Evolutionary conservation across 2,329 filamentous ascomycete species (phyloP), one percentile per base, ranked within the genome.

Genomic region (Didymella lethalis): DNA sequence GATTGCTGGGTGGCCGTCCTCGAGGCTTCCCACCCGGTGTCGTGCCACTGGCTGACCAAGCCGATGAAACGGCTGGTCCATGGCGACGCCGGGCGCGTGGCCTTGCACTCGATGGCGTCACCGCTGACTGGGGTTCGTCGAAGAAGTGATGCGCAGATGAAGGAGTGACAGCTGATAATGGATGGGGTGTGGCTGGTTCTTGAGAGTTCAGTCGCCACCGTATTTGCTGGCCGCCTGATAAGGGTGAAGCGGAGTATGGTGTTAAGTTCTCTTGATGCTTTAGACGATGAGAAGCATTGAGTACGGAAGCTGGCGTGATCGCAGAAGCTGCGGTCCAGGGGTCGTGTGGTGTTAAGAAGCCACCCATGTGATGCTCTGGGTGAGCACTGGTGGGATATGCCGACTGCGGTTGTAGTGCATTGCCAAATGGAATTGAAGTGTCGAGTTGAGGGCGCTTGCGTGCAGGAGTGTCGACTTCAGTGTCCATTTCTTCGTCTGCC

Each of bases 61-160:
- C 93, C 10, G 93, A 97, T 0, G 93, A 97, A 0, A 97, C 92
- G 7, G 91, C 92, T 0, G 92, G 90, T 0, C 93, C 93, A 73
- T 96, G 90, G 4, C 91, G 86, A 54, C 89, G 83, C 54, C 85
- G 77, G 6, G 82, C 76, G 58, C 85, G 77, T 62, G 83, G 88
- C 34, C 57, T 55, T 12, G 77, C 71, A 46, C 75, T 74, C 51
- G 85, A 86, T 0, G 89, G 87, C 4, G 89, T 90, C n/a, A 91
- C 82, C 3, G 91, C 90, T 0, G 92, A 93, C 48, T 84, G 87
- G 10, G 91, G 90, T 63, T 92, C 89, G 46, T 83, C 80, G 54
- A 82, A 81, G 48, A 80, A 81, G 7, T 81, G 78, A 51, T 80
- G 79, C 4, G 80, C 78, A 14, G 79, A 78, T n/a, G 81, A 86